Evolutionary conservation across 768 basidiomycete species (phyloP).

Genomic region (Lentinus tigrinus): DNA sequence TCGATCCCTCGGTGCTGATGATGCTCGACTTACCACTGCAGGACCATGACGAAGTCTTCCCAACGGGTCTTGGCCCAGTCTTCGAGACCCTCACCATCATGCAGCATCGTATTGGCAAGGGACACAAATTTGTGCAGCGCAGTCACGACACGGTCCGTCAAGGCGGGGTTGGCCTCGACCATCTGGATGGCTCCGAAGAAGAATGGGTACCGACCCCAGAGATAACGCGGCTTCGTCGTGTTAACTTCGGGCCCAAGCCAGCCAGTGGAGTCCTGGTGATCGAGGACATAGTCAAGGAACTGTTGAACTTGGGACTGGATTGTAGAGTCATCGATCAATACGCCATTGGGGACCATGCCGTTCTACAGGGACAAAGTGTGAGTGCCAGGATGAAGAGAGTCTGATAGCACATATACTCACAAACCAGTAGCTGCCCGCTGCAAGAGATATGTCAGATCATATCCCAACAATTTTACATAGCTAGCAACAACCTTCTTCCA

Average conservation of each 20-base stretch:
- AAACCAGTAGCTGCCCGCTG: constrained; percentile 62
- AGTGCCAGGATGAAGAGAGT: neutral
- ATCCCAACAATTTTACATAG: neutral
- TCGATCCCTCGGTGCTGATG: neutral
- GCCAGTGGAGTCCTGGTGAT: constrained; percentile 51
- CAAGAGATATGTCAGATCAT: neutral
- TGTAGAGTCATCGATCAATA: constrained; percentile 44
- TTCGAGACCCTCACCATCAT: constrained; percentile 51
- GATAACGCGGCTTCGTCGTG: constrained; percentile 50
- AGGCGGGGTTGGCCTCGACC: constrained; percentile 44
- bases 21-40: constrained; percentile 45
- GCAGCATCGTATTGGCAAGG: constrained; percentile 54
- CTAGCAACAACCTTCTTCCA: constrained; percentile 32
- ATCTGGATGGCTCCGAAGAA: constrained; percentile 60
- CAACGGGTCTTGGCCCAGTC: constrained; percentile 53
- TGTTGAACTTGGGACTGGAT: constrained; percentile 47
- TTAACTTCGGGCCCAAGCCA: constrained; percentile 58
- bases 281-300: constrained; percentile 50
- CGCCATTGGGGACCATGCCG: constrained; percentile 52
- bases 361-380: constrained; percentile 33
- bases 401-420: constrained; percentile 29
- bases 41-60: constrained; percentile 55
- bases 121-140: constrained; percentile 53
- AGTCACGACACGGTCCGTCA: constrained; percentile 44
- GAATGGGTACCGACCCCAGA: constrained; percentile 61